phyloP scores from a whole-genome alignment of 2,329 filamentous ascomycete genomes.

The Penicillium sp. region DNA sequence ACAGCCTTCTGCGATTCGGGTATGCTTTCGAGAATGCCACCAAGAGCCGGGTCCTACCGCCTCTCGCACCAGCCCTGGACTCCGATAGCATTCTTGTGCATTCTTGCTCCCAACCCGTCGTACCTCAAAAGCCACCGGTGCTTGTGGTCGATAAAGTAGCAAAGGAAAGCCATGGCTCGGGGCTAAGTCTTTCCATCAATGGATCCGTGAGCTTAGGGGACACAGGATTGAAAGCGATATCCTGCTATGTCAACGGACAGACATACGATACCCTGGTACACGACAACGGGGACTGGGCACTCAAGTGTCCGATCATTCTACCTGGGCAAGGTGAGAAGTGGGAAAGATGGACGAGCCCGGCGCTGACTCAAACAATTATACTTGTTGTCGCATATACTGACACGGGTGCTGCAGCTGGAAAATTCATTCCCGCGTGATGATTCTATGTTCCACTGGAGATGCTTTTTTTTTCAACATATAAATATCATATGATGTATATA shows the following conservation, averaged over 20 bases:
- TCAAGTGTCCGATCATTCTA: slow-evolving; percentile 15
- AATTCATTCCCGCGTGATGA: slow-evolving; percentile 24
- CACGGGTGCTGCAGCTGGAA: slow-evolving; percentile 14
- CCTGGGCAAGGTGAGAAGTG: slow-evolving; percentile 27
- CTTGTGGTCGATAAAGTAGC: slow-evolving; percentile 10
- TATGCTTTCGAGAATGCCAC: slow-evolving; percentile 27
- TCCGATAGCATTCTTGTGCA: slow-evolving; percentile 17
- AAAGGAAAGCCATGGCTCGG: slow-evolving; percentile 10
- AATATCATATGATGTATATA: slow-evolving; percentile 1
- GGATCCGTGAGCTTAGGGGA: slow-evolving; percentile 8
- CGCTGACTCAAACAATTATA: slow-evolving; percentile 26
- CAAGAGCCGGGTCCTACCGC: slow-evolving; percentile 20
- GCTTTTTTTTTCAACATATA: slow-evolving; percentile 1
- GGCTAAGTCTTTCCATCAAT: slow-evolving; percentile 8
- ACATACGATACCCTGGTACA: slow-evolving; percentile 13
- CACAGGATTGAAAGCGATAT: slow-evolving; percentile 11
- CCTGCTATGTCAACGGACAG: slow-evolving; percentile 26
- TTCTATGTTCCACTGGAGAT: background rate
- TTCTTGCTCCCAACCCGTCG: background rate
- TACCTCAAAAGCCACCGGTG: background rate
- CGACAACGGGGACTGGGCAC: slow-evolving; percentile 18
- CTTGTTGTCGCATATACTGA: slow-evolving; percentile 17
- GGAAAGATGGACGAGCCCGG: slow-evolving; percentile 28
- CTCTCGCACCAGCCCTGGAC: slow-evolving; percentile 21
- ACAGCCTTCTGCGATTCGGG: slow-evolving; percentile 25